Percentiles rank a stretch among this genome's conserved stretches.
Conservation (phyloP, 2,329 filamentous ascomycete genomes). For the Epichloe coenophiala region DNA sequence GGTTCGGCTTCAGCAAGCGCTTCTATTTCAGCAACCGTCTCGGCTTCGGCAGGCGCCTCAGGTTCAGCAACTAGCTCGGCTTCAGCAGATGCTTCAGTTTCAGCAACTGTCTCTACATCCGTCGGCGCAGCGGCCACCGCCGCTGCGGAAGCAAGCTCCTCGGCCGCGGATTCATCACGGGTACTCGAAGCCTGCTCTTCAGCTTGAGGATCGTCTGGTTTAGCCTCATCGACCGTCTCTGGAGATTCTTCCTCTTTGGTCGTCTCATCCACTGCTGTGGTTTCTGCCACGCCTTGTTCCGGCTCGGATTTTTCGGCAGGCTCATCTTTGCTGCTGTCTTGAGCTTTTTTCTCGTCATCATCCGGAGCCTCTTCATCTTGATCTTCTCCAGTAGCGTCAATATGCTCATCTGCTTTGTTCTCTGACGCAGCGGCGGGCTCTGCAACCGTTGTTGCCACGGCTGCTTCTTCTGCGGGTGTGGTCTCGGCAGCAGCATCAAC, state of each 20-base stretch:
- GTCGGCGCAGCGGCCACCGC: not conserved
- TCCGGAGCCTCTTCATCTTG: constrained; percentile 1
- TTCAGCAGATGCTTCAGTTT: not conserved
- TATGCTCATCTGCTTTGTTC: too few species aligned
- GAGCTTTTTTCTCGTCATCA: not conserved
- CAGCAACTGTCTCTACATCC: not conserved
- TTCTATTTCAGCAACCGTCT: not conserved
- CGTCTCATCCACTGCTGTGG: not conserved
- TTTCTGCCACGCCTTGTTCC: constrained; percentile 1
- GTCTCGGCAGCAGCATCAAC: not conserved
- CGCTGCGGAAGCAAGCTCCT: not conserved
- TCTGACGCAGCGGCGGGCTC: not conserved
- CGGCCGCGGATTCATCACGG: not conserved
- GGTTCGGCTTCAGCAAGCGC: not conserved
- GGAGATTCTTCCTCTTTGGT: not conserved
- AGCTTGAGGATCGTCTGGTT: not conserved
- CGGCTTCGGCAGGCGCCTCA: not conserved
- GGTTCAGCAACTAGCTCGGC: not conserved
- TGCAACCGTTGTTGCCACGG: not conserved
- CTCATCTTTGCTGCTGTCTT: not conserved
- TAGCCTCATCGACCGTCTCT: not conserved
- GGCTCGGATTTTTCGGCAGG: not conserved
- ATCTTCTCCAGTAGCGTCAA: constrained; percentile 2
- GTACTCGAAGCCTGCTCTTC: not conserved
- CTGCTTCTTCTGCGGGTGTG: constrained; percentile 1